phyloP scores from a whole-genome alignment of 1,284 basidiomycete genomes.

The Cystobasidium pallidum region DNA sequence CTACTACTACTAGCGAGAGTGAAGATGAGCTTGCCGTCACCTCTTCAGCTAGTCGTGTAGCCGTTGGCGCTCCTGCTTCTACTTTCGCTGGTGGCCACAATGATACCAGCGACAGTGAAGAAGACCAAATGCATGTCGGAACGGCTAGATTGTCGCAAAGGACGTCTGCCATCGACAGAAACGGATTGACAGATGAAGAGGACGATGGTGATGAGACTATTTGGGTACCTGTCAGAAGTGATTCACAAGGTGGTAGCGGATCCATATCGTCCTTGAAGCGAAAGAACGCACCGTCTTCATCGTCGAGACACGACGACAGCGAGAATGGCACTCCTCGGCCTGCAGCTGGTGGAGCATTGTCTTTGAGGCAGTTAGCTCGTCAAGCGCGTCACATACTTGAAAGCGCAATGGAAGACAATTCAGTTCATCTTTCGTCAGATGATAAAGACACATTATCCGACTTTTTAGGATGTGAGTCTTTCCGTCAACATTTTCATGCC shows the following conservation, averaged over 20 bases:
- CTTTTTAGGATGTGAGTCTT: not conserved
- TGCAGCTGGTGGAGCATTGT: not conserved
- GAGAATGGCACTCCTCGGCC: not conserved
- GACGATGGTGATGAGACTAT: slow-evolving; percentile 19
- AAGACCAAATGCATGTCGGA: not conserved
- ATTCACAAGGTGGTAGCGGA: not conserved
- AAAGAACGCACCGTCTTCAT: not conserved
- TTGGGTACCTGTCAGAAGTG: slow-evolving; percentile 7
- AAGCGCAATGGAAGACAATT: not conserved
- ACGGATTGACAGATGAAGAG: slow-evolving; percentile 6
- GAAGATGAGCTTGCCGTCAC: slow-evolving; percentile 5
- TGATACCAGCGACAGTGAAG: not conserved
- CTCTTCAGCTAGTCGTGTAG: slow-evolving; percentile 1
- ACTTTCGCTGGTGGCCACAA: not conserved
- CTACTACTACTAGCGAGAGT: not conserved
- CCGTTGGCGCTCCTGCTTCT: not conserved
- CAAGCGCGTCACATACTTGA: slow-evolving; percentile 4
- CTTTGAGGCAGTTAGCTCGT: slow-evolving; percentile 1
- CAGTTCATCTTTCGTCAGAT: not conserved
- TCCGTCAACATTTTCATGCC: too few species aligned
- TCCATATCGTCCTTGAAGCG: not conserved
- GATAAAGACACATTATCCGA: not conserved
- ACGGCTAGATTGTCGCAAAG: not conserved
- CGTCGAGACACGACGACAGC: not conserved
- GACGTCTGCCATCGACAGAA: not conserved